Evolutionary conservation across 139 green algal species (phyloP).

Genomic region (Pleodorina starrii): DNA sequence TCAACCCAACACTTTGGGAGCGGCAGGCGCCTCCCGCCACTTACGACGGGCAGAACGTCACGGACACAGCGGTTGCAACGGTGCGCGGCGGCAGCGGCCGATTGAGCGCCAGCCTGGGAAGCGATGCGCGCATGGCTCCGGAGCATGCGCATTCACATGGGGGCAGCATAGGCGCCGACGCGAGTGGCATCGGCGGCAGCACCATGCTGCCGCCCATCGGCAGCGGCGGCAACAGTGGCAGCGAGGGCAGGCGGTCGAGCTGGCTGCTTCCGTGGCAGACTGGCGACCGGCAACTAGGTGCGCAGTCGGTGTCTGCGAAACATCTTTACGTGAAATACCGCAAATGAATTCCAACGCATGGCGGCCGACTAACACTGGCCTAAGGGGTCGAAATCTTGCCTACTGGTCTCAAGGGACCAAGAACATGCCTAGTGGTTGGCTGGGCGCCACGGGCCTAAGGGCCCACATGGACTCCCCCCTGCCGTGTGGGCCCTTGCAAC

Average conservation of each 20-base stretch:
- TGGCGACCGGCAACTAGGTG: constrained; percentile 40
- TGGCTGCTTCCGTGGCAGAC: constrained; percentile 53
- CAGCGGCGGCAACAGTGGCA: background rate
- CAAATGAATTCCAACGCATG: too few species aligned
- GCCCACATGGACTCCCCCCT: too few species aligned
- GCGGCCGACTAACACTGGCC: too few species aligned
- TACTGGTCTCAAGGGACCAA: too few species aligned
- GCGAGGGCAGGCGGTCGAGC: background rate
- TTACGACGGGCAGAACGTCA: background rate
- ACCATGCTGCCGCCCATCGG: constrained; percentile 20
- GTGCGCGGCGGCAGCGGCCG: background rate
- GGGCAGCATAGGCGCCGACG: background rate
- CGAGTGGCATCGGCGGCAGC: background rate
- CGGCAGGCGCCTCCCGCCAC: constrained; percentile 13
- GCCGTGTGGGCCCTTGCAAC: too few species aligned
- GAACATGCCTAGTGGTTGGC: too few species aligned
- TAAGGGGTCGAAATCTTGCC: too few species aligned
- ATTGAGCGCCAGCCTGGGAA: background rate
- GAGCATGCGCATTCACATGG: background rate
- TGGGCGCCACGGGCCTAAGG: too few species aligned
- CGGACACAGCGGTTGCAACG: background rate
- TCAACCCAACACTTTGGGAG: constrained; percentile 36
- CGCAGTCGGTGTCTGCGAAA: too few species aligned
- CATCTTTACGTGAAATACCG: too few species aligned
- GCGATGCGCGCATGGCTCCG: background rate